Conservation (phyloP, 805 yeast genomes). For the Yarrowia sp. region DNA sequence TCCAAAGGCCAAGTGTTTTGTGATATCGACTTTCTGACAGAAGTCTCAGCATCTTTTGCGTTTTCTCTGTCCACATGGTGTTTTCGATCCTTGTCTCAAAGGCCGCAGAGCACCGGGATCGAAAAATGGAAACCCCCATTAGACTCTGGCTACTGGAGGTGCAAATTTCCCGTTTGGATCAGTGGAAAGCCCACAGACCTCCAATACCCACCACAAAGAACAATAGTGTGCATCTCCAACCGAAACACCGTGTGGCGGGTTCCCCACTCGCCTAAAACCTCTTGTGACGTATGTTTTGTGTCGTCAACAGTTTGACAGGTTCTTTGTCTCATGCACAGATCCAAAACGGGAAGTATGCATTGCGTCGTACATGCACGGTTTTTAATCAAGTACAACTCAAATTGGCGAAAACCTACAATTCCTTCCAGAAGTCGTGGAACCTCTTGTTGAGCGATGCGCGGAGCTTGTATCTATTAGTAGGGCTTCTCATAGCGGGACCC, state of each 20-base stretch:
- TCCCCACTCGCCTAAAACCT: slow-evolving; percentile 23
- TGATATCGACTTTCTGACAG: neutral
- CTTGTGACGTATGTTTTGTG: slow-evolving; percentile 1
- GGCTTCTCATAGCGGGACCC: too few relatives aligned
- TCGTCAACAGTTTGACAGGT: slow-evolving; percentile 15
- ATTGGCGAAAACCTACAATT: slow-evolving; percentile 6
- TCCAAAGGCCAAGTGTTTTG: neutral
- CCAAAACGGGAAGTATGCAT: slow-evolving; percentile 32
- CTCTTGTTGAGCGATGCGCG: neutral
- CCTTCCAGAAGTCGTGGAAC: slow-evolving; percentile 29
- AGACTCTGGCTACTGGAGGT: neutral
- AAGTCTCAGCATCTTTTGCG: neutral
- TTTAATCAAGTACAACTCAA: neutral
- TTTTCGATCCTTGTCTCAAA: neutral
- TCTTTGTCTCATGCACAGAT: slow-evolving; percentile 11
- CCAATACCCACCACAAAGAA: neutral
- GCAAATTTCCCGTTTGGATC: neutral
- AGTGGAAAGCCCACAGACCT: neutral
- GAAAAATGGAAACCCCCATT: neutral
- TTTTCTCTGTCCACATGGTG: neutral
- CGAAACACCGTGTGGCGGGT: slow-evolving; percentile 1
- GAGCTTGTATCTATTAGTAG: neutral
- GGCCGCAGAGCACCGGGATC: too few relatives aligned
- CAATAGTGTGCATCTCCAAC: neutral
- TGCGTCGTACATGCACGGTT: slow-evolving; percentile 7